Evolutionary conservation across 148 eudicot genomes (phyloP).

Genomic region (Chenopodium quinoa): DNA sequence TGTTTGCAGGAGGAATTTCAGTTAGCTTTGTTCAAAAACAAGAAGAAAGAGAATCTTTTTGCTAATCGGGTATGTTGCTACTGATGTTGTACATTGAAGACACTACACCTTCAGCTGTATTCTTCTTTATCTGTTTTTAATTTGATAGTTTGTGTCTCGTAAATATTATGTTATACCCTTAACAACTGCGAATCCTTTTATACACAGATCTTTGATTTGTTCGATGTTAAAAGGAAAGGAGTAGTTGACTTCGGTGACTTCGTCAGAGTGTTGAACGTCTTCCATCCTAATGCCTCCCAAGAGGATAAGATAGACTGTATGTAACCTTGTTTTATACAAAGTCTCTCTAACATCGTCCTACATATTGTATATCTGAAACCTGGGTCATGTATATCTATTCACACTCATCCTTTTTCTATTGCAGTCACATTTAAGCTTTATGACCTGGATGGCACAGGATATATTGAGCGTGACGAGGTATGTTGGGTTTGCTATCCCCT

Average conservation of each 20-base stretch:
- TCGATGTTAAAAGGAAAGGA: constrained; percentile 82
- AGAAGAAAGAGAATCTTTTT: constrained; percentile 89
- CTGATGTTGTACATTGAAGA: neutral
- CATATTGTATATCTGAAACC: neutral
- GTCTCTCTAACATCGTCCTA: neutral
- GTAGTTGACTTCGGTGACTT: constrained; percentile 93
- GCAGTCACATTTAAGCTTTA: constrained; percentile 91
- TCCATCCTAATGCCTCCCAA: constrained; percentile 86
- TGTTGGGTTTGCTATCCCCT: neutral
- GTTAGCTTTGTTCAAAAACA: constrained; percentile 84
- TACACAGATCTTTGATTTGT: constrained; percentile 85
- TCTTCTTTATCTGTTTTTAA: no score
- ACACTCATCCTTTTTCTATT: constrained; percentile 16
- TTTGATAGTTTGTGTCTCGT: neutral
- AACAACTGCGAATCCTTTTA: constrained; percentile 1
- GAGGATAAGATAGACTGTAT: constrained; percentile 86
- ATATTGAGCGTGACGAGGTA: constrained; percentile 94
- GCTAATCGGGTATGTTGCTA: constrained; percentile 75
- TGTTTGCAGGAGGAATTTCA: constrained; percentile 85
- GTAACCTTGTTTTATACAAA: constrained; percentile 20
- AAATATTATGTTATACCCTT: neutral
- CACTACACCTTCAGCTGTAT: neutral
- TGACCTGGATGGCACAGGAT: constrained; percentile 85
- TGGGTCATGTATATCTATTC: constrained; percentile 9
- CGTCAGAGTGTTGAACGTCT: constrained; percentile 73